Conservation (phyloP, 805 yeast species). For the Wilhelminamyces savonicus region DNA sequence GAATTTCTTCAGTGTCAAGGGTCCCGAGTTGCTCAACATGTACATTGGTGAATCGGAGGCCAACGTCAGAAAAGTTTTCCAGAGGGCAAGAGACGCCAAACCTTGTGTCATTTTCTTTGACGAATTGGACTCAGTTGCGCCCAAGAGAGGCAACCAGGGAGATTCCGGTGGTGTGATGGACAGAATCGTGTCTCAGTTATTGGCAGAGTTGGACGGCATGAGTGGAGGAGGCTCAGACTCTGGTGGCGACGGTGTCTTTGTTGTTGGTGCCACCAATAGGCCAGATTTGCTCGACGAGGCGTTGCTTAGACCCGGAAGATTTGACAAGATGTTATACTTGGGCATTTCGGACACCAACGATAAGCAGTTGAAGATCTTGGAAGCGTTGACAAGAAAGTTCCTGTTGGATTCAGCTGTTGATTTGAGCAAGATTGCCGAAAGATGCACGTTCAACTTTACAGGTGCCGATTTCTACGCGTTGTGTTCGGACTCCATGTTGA, state of each 20-base stretch:
- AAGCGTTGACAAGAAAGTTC: slow-evolving; percentile 85
- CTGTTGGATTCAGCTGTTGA: slow-evolving; percentile 54
- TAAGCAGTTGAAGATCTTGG: slow-evolving; percentile 77
- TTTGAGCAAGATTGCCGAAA: slow-evolving; percentile 50
- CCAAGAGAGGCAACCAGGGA: slow-evolving; percentile 97
- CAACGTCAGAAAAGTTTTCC: slow-evolving; percentile 90
- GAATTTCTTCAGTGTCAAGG: slow-evolving; percentile 93
- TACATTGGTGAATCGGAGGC: slow-evolving; percentile 99
- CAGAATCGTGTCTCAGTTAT: slow-evolving; percentile 88
- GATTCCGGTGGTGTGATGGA: slow-evolving; percentile 99
- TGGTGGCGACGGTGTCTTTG: slow-evolving; percentile 77
- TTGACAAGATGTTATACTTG: slow-evolving; percentile 88
- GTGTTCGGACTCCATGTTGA: slow-evolving; percentile 92
- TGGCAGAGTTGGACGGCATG: slow-evolving; percentile 97
- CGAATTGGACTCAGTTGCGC: slow-evolving; percentile 95
- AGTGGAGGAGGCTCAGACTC: slow-evolving; percentile 52
- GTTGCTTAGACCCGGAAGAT: slow-evolving; percentile 85
- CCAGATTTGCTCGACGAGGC: slow-evolving; percentile 96
- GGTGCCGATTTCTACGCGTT: slow-evolving; percentile 98
- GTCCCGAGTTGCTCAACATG: slow-evolving; percentile 95
- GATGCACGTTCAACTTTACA: slow-evolving; percentile 85
- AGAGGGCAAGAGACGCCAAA: slow-evolving; percentile 89
- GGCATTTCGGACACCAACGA: slow-evolving; percentile 91
- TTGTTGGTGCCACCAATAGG: slow-evolving; percentile 97
- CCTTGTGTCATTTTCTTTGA: slow-evolving; percentile 93